These are phyloP conservation scores for Obba rivulosa DNA, from an alignment of 768 basidiomycete species.

Conservation along the genomic window DNA sequence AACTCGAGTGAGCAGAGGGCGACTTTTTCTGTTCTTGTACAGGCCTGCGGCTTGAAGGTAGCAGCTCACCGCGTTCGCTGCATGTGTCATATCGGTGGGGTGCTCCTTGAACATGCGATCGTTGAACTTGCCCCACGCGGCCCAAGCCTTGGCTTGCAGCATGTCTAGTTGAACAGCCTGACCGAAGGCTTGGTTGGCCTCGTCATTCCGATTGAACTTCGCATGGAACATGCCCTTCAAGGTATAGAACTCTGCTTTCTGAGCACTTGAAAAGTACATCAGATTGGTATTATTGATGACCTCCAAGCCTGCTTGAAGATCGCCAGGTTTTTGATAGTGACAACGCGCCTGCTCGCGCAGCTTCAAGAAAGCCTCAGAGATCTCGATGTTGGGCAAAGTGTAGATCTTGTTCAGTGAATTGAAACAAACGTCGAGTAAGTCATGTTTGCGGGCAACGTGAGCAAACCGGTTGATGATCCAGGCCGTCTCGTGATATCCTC, in stretches of 20 bases:
- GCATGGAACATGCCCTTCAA: slow-evolving; percentile 99
- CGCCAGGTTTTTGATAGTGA: slow-evolving; percentile 93
- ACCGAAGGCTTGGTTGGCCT: slow-evolving; percentile 87
- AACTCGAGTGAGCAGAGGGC: slow-evolving; percentile 85
- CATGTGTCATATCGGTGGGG: slow-evolving; percentile 66
- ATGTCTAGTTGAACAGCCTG: slow-evolving; percentile 97
- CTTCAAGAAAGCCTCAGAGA: slow-evolving; percentile 98
- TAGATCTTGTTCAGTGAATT: slow-evolving; percentile 95
- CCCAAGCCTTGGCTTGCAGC: slow-evolving; percentile 94
- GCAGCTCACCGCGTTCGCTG: slow-evolving; percentile 91
- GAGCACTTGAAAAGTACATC: slow-evolving; percentile 90
- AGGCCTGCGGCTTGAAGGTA: slow-evolving; percentile 96
- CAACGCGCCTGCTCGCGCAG: slow-evolving; percentile 97
- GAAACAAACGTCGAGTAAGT: slow-evolving; percentile 93
- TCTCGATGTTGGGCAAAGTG: slow-evolving; percentile 98
- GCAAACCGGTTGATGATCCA: slow-evolving; percentile 99
- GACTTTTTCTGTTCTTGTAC: slow-evolving; percentile 90
- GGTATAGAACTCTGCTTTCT: slow-evolving; percentile 98
- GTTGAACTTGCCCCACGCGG: slow-evolving; percentile 94
- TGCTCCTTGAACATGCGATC: slow-evolving; percentile 90
- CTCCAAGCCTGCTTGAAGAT: slow-evolving; percentile 90
- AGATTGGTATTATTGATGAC: slow-evolving; percentile 99
- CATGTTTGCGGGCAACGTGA: slow-evolving; percentile 96
- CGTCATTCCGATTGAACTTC: slow-evolving; percentile 76
- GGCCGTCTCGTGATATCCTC: slow-evolving; percentile 98